Conservation (phyloP, 768 basidiomycete genomes). For the Chalciporus sphaerocephalus region DNA sequence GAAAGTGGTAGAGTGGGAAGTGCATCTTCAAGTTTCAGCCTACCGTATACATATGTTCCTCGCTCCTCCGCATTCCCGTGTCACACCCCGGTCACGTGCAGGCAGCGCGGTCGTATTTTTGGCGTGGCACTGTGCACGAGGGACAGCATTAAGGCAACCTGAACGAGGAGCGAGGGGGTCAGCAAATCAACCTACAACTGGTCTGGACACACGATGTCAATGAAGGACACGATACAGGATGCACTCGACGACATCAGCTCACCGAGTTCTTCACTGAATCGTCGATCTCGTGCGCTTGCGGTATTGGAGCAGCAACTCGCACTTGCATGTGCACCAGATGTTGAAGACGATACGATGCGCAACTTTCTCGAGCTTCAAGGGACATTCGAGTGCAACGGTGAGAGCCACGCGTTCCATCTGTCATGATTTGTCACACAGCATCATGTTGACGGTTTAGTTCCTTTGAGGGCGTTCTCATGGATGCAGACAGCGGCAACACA, state of each 20-base stretch:
- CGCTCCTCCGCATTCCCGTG: constrained; percentile 14
- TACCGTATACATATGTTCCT: constrained; percentile 2
- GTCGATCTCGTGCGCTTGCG: constrained; percentile 52
- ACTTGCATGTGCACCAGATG: constrained; percentile 40
- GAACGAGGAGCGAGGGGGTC: not conserved
- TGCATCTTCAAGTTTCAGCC: not conserved
- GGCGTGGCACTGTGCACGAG: not conserved
- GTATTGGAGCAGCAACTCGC: constrained; percentile 54
- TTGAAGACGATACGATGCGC: constrained; percentile 43
- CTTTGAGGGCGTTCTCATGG: constrained; percentile 62
- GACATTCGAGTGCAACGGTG: constrained; percentile 81
- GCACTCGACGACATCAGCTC: constrained; percentile 69
- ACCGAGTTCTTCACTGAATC: constrained; percentile 48
- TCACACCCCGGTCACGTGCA: constrained; percentile 30
- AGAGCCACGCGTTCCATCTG: constrained; percentile 21
- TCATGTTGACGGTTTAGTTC: constrained; percentile 48
- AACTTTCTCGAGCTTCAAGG: constrained; percentile 66
- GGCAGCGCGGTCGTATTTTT: constrained; percentile 17
- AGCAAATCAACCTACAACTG: not conserved
- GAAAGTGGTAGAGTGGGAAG: constrained; percentile 1
- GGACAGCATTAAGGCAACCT: too few species aligned
- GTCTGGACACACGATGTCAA: constrained; percentile 13
- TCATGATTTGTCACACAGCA: constrained; percentile 6
- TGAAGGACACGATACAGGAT: constrained; percentile 51
- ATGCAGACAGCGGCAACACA: constrained; percentile 46